Conservation (phyloP, 2,329 filamentous ascomycete genomes). For the Monilinia laxa region DNA sequence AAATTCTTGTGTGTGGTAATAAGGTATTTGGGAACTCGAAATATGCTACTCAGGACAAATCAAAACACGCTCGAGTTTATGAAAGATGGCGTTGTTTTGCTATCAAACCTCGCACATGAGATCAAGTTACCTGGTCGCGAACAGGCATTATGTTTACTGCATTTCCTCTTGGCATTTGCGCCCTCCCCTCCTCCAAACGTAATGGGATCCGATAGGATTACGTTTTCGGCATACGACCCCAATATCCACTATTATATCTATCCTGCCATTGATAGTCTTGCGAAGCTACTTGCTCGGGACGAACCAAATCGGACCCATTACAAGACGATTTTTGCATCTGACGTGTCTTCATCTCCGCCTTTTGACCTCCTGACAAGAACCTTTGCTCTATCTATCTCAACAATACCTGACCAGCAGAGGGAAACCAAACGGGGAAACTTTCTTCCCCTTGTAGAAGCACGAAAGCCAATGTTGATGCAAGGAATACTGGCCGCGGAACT, state of each 20-base stretch:
- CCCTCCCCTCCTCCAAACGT: constrained; percentile 69
- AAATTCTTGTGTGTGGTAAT: constrained; percentile 83
- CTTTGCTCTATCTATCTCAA: constrained; percentile 82
- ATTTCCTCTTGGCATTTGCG: constrained; percentile 88
- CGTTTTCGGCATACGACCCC: constrained; percentile 80
- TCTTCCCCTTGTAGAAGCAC: constrained; percentile 70
- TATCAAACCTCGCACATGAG: constrained; percentile 83
- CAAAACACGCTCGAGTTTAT: constrained; percentile 91
- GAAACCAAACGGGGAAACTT: constrained; percentile 59
- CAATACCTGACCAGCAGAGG: constrained; percentile 71
- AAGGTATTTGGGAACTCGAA: constrained; percentile 82
- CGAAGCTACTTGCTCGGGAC: constrained; percentile 87
- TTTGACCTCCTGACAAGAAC: constrained; percentile 82
- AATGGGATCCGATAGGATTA: constrained; percentile 56
- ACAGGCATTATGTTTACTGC: constrained; percentile 80
- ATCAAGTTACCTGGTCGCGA: constrained; percentile 83
- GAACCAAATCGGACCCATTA: constrained; percentile 89
- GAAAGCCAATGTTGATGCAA: constrained; percentile 90
- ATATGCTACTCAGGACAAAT: constrained; percentile 78
- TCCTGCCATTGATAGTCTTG: constrained; percentile 83
- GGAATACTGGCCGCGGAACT: constrained; percentile 89
- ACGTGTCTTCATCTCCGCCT: constrained; percentile 61
- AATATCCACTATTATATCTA: constrained; percentile 83
- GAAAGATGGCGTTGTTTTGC: constrained; percentile 87
- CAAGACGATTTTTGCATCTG: constrained; percentile 75